Evolutionary conservation across 306 rosid species (phyloP).

Genomic region (Corylus heterophylla): DNA sequence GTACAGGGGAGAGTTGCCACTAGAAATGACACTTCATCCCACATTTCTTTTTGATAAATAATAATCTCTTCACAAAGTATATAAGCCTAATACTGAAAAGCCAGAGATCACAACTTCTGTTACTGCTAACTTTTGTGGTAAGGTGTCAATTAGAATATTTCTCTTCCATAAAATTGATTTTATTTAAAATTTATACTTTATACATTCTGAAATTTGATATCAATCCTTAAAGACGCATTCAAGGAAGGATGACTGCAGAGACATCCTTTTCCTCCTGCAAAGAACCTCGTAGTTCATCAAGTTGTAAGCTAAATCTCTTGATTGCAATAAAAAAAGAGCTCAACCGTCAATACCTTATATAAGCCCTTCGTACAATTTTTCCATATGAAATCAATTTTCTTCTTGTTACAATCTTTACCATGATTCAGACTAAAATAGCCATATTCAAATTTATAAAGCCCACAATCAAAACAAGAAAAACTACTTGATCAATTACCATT

Average conservation of each 20-base stretch:
- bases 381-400: background rate
- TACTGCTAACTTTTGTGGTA: background rate
- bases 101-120: background rate
- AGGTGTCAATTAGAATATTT: background rate
- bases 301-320: background rate
- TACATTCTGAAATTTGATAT: background rate
- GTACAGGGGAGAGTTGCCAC: background rate
- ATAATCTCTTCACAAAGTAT: background rate
- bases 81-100: background rate
- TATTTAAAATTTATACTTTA: background rate
- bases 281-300: background rate
- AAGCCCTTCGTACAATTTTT: background rate
- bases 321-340: conserved; percentile 2
- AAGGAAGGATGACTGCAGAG: background rate
- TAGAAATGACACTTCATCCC: background rate
- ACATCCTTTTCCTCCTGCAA: background rate
- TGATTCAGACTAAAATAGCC: background rate
- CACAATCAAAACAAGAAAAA: background rate
- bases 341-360: background rate
- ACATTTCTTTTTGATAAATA: background rate
- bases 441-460: background rate
- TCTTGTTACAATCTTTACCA: background rate
- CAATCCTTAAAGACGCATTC: background rate
- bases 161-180: background rate
- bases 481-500: conserved; percentile 52